Percentiles rank a stretch among this genome's conserved stretches.
Conservation (phyloP, 257 asterid species). For the Scutellaria minor region DNA sequence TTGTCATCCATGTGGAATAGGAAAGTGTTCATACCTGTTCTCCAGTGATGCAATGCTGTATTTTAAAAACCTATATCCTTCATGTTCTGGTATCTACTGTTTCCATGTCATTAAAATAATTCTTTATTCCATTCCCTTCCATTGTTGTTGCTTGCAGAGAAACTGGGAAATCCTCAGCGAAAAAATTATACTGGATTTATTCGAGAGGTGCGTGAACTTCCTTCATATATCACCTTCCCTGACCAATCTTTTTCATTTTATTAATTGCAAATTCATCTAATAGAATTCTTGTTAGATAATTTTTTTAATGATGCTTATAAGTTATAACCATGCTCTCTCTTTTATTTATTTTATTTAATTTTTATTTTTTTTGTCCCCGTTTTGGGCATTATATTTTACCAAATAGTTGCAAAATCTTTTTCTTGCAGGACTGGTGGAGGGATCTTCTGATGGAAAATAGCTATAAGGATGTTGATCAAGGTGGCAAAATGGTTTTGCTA, state of each 20-base stretch:
- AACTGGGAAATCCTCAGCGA: conserved; percentile 53
- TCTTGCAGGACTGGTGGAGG: conserved; percentile 92
- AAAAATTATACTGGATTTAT: conserved; percentile 70
- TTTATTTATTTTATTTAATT: too few relatives aligned
- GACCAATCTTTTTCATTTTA: conserved; percentile 19
- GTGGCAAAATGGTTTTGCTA: conserved; percentile 97
- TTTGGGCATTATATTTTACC: background rate
- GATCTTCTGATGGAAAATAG: conserved; percentile 71
- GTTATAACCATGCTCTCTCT: background rate
- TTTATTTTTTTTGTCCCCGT: too few relatives aligned
- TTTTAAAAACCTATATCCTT: background rate
- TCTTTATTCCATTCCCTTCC: conserved; percentile 26
- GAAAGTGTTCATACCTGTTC: conserved; percentile 11
- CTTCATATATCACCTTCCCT: conserved; percentile 8
- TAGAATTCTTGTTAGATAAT: conserved; percentile 4
- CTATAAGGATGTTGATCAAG: conserved; percentile 71
- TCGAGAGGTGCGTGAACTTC: conserved; percentile 62
- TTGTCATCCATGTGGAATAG: background rate
- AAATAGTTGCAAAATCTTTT: conserved; percentile 24
- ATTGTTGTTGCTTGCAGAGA: conserved; percentile 58
- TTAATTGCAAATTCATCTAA: conserved; percentile 4
- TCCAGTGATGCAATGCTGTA: background rate
- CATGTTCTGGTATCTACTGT: conserved; percentile 1
- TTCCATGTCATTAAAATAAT: background rate
- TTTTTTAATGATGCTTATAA: background rate